Evolutionary conservation across 306 rosid species (phyloP).

Genomic region (Albizia julibrissin): DNA sequence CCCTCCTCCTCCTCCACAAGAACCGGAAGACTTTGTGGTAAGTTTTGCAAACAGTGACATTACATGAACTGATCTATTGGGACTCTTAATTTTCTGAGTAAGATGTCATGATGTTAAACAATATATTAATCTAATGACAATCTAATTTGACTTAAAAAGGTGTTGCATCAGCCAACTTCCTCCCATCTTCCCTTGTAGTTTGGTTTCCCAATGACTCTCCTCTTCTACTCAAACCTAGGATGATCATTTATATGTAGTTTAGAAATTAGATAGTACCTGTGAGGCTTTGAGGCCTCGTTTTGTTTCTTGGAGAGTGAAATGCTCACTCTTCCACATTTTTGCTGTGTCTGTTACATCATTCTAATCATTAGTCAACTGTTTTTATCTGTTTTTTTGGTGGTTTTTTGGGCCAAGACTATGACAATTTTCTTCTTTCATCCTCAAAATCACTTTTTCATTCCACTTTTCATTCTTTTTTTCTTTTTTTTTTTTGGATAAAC

Average conservation of each 20-base stretch:
- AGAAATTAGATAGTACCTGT: neutral
- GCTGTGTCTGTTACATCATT: neutral
- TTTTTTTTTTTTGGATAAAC: neutral
- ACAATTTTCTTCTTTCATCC: neutral
- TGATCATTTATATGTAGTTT: neutral
- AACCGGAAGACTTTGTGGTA: slow-evolving; percentile 82
- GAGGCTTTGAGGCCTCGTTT: neutral
- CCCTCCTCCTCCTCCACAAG: slow-evolving; percentile 91
- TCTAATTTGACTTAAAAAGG: neutral
- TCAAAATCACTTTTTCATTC: neutral
- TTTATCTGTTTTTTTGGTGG: neutral
- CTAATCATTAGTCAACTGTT: neutral
- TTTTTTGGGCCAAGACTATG: neutral
- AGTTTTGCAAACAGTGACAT: slow-evolving; percentile 38
- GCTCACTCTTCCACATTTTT: neutral
- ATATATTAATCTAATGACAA: neutral
- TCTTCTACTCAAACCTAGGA: neutral
- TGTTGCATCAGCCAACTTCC: neutral
- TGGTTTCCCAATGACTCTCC: neutral
- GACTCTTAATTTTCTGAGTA: neutral
- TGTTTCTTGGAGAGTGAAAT: neutral
- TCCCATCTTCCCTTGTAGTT: neutral
- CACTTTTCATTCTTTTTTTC: neutral
- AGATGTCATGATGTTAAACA: neutral
- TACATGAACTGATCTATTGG: slow-evolving; percentile 15